Evolutionary conservation across 345 rosid genomes (phyloP), one percentile per base, ranked within the genome.

Genomic region (Gossypium thurberi): DNA sequence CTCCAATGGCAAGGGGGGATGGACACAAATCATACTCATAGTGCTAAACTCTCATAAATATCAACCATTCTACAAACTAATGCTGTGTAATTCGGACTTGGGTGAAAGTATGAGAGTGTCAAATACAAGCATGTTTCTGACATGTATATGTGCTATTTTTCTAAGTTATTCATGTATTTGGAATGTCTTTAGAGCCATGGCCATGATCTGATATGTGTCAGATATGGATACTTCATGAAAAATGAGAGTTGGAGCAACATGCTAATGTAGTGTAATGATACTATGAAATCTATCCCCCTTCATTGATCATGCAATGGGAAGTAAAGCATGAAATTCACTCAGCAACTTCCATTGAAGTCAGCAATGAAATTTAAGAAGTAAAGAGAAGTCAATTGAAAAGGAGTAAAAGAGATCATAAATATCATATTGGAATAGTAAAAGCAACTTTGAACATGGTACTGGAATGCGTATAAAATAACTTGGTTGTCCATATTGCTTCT

Each of bases 1-100:
- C 53, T 21, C 17, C 28, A 44, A 43, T 8, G 2, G 52, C 69
- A 21, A 3, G n/a, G 33, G 69, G n/a, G 2, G 70, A 21, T 12
- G 37, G 55, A 13, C 55, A 21, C 37, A 46, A 28, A 65, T 65
- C 72, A 68, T 68, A 47, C 42, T 48, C 72, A 68, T 68, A 47
- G 43, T 48, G 44, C 15, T 18, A 55, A 52, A 55, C 23, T 58
- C 28, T 60, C 65, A 60, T 60, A 60, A 60, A 26, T 60, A 28
- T 64, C 15, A 64, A 64, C 51, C 69, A 63, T 43, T 18, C 26
- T 43, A 43, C 15, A 6, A 33, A 50, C 26, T 43, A 64, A 20
- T 44, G 18, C 12, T 55, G 21, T 51, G 56, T 14, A 51, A 51
- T 33, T 55, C 26, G 18, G 26, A 55, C 60, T 20, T n/a, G 60